Evolutionary conservation across 768 basidiomycete genomes (phyloP).

Genomic region (Multifurca ochricompacta): DNA sequence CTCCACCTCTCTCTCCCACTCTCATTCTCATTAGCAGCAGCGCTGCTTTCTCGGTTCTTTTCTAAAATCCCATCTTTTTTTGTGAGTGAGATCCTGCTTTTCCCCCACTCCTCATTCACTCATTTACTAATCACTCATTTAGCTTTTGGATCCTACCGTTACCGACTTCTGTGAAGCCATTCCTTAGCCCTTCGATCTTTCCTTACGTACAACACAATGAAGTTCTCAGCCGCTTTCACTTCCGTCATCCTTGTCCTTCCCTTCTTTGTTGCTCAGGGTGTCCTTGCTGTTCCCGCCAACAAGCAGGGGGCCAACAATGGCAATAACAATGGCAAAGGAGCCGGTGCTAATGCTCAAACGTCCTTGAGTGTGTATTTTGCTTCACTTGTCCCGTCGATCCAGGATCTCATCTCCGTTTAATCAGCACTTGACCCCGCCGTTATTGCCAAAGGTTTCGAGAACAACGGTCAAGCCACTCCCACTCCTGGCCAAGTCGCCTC

Average conservation of each 20-base stretch:
- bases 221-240: constrained; percentile 14
- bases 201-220: constrained; percentile 16
- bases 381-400: background rate
- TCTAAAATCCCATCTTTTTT: constrained; percentile 20
- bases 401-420: background rate
- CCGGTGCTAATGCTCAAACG: constrained; percentile 28
- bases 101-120: no score
- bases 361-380: constrained; percentile 31
- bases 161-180: constrained; percentile 43
- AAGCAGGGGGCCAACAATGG: background rate
- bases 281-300: background rate
- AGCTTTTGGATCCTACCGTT: constrained; percentile 26
- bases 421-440: constrained; percentile 40
- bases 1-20: constrained; percentile 21
- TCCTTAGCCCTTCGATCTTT: background rate
- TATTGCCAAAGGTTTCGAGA: constrained; percentile 47
- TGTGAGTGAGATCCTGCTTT: no score
- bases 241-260: constrained; percentile 1
- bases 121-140: constrained; percentile 22
- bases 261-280: constrained; percentile 6
- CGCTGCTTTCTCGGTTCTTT: constrained; percentile 37
- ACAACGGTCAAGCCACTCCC: constrained; percentile 37
- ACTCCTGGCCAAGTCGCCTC: constrained; percentile 46
- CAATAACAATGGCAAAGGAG: constrained; percentile 5
- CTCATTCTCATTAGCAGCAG: constrained; percentile 40